phyloP scores from a whole-genome alignment of 2,329 filamentous ascomycete species.

The Colletotrichum spinosum region DNA sequence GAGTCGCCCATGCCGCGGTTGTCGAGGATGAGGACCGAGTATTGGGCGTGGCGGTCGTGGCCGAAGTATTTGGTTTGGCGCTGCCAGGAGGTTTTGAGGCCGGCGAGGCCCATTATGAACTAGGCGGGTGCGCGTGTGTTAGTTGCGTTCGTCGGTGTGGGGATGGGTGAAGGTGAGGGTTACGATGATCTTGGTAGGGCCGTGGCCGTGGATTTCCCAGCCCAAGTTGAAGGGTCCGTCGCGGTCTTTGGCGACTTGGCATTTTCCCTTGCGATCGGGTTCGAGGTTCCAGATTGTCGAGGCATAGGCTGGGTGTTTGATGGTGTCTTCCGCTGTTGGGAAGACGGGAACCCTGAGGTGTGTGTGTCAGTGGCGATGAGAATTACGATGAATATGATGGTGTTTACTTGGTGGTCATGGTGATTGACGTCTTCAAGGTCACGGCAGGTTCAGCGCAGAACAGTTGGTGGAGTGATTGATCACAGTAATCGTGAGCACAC shows the following conservation, averaged over 20 bases:
- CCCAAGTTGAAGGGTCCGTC: conserved; percentile 81
- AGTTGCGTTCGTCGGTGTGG: conserved; percentile 12
- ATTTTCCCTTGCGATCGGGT: conserved; percentile 70
- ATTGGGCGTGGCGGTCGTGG: conserved; percentile 74
- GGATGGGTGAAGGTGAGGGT: conserved; percentile 7
- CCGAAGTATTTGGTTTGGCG: conserved; percentile 86
- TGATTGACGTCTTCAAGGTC: not conserved
- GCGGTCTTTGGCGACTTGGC: conserved; percentile 74
- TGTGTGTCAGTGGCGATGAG: not conserved
- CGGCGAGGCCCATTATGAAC: conserved; percentile 86
- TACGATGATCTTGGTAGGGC: conserved; percentile 79
- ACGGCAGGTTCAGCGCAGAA: not conserved
- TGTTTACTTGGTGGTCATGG: conserved; percentile 26
- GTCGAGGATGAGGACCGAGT: conserved; percentile 82
- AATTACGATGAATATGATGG: not conserved
- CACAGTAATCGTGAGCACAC: too few relatives aligned
- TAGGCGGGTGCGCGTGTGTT: conserved; percentile 46
- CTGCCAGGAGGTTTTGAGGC: conserved; percentile 78
- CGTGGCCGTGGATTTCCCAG: conserved; percentile 84
- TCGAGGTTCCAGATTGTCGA: conserved; percentile 77
- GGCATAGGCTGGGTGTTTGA: conserved; percentile 74
- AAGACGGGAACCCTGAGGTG: conserved; percentile 37
- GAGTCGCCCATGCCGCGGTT: conserved; percentile 87
- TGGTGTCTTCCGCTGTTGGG: conserved; percentile 67
- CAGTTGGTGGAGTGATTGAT: not conserved